Conservation (phyloP, 129 eudicot genomes). For the Lonicera japonica region DNA sequence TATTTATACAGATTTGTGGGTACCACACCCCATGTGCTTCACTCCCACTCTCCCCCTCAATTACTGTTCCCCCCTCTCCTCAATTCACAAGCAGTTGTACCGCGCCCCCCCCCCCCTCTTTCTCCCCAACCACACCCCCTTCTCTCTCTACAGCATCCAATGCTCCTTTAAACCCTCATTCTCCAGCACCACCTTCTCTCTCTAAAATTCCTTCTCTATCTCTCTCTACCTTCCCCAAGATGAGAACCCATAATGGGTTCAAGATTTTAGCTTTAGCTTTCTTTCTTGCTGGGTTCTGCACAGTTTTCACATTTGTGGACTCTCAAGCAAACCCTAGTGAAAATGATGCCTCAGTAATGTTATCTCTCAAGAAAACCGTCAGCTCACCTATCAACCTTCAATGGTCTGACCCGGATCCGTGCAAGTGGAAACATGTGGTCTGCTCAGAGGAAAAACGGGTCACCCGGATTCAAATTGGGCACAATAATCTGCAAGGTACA, state of each 20-base stretch:
- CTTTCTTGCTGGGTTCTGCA: constrained; percentile 25
- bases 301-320: constrained; percentile 24
- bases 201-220: not conserved
- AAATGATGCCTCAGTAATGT: constrained; percentile 58
- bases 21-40: not conserved
- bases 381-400: constrained; percentile 38
- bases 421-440: constrained; percentile 60
- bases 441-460: constrained; percentile 61
- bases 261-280: constrained; percentile 28
- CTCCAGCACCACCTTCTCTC: constrained; percentile 11
- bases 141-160: not conserved
- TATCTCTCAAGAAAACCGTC: constrained; percentile 53
- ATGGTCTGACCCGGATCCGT: constrained; percentile 87
- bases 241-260: constrained; percentile 34
- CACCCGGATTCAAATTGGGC: constrained; percentile 79
- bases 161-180: constrained; percentile 1
- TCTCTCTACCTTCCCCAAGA: constrained; percentile 16
- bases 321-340: constrained; percentile 49
- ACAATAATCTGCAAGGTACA: constrained; percentile 58
- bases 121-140: not conserved
- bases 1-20: not conserved
- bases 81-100: not conserved
- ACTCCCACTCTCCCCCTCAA: not conserved
- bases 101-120: not conserved
- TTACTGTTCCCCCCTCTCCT: not conserved